A percentile compares a stretch with the other conserved stretches of the same genome.
Conservation (phyloP, 345 rosid genomes). For the Salix purpurea region DNA sequence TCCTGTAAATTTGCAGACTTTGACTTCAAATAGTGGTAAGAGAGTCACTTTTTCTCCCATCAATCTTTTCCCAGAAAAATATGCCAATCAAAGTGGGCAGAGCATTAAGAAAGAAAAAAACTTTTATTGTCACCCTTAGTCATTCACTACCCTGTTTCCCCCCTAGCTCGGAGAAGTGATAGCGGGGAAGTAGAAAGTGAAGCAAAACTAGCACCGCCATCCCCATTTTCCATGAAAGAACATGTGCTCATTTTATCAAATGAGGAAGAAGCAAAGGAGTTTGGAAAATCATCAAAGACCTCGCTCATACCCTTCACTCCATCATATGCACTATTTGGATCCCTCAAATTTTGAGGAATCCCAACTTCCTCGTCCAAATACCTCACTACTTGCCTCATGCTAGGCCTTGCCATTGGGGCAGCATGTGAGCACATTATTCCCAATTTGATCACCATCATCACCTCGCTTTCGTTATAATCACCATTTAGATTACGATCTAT, state of each 20-base stretch:
- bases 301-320: slow-evolving; percentile 5
- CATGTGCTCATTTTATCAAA: slow-evolving; percentile 28
- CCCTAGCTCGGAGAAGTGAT: slow-evolving; percentile 21
- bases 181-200: slow-evolving; percentile 38
- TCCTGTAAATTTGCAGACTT: too few species aligned
- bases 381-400: slow-evolving; percentile 19
- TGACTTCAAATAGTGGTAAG: too few species aligned
- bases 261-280: slow-evolving; percentile 34
- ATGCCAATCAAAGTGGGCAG: not conserved
- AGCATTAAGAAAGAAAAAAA: too few species aligned
- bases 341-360: slow-evolving; percentile 6
- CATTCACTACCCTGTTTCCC: not conserved
- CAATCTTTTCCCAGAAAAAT: not conserved
- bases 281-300: slow-evolving; percentile 32
- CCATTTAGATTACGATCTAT: slow-evolving; percentile 13
- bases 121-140: not conserved
- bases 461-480: slow-evolving; percentile 2
- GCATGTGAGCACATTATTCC: slow-evolving; percentile 17
- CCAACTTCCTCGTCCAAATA: slow-evolving; percentile 13
- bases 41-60: too few species aligned
- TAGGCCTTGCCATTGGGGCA: slow-evolving; percentile 11
- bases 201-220: slow-evolving; percentile 14
- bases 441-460: slow-evolving; percentile 15
- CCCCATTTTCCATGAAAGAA: slow-evolving; percentile 20
- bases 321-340: not conserved